Conservation (phyloP, 2,329 filamentous ascomycete species). For the Didymella exigua region DNA sequence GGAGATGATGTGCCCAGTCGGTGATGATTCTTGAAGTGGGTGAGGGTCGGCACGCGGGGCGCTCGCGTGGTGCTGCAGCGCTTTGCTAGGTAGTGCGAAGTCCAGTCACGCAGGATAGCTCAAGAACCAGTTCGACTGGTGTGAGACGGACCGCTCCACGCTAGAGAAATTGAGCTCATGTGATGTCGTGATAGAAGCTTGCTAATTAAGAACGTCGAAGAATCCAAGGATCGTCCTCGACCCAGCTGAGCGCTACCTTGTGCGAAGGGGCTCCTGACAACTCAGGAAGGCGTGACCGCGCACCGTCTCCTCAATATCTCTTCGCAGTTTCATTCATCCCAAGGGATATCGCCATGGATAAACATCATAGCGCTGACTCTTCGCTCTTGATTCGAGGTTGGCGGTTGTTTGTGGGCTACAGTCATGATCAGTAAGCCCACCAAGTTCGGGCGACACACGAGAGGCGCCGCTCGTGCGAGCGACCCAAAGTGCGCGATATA, state of each 20-base stretch:
- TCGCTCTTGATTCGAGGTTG: neutral
- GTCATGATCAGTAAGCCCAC: neutral
- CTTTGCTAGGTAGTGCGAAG: neutral
- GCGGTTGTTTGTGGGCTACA: neutral
- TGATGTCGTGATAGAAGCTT: neutral
- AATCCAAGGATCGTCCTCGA: neutral
- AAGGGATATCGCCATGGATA: neutral
- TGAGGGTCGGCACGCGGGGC: conserved; percentile 4
- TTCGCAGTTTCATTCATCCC: neutral
- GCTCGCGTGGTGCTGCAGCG: conserved; percentile 3
- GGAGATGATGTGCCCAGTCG: neutral
- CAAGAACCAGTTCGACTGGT: neutral
- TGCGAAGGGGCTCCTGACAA: neutral
- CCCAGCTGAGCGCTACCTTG: neutral
- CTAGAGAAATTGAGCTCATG: neutral
- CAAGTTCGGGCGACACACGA: neutral
- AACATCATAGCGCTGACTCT: neutral
- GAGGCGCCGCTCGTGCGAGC: neutral
- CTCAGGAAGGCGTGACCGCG: neutral
- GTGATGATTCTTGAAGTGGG: neutral
- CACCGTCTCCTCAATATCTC: neutral
- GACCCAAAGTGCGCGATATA: neutral
- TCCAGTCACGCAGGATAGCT: neutral
- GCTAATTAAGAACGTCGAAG: neutral
- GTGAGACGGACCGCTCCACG: neutral